Evolutionary conservation across 169 alveolate genomes (phyloP).

Genomic region (Plasmodium yoelii): DNA sequence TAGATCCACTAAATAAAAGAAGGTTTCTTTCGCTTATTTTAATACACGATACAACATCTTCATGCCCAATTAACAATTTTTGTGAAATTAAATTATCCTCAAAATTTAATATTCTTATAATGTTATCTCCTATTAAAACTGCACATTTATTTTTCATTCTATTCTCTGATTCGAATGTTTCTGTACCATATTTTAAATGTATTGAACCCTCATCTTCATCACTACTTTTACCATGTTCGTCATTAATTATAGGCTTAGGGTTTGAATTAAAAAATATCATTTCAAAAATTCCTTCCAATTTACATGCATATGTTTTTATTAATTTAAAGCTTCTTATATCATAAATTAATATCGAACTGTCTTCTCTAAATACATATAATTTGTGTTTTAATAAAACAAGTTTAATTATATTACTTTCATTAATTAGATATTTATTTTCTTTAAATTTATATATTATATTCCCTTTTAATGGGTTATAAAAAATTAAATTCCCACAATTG

Average conservation of each 20-base stretch:
- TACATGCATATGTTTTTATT: slow-evolving; percentile 34
- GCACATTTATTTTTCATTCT: slow-evolving; percentile 9
- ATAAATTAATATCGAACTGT: slow-evolving; percentile 66
- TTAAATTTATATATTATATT: slow-evolving; percentile 44
- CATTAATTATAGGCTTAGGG: neutral
- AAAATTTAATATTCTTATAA: slow-evolving; percentile 56
- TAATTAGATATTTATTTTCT: slow-evolving; percentile 32
- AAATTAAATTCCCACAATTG: slow-evolving; percentile 26
- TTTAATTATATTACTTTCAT: slow-evolving; percentile 55
- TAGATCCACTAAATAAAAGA: slow-evolving; percentile 73
- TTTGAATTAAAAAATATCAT: slow-evolving; percentile 36
- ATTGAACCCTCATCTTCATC: slow-evolving; percentile 6
- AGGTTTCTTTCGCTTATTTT: slow-evolving; percentile 34
- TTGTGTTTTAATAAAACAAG: slow-evolving; percentile 42
- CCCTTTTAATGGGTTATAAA: slow-evolving; percentile 68
- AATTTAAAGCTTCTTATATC: slow-evolving; percentile 35
- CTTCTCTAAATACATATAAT: slow-evolving; percentile 68
- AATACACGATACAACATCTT: slow-evolving; percentile 67
- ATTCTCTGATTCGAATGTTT: neutral
- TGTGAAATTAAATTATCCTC: slow-evolving; percentile 52
- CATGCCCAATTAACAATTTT: slow-evolving; percentile 68
- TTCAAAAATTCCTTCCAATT: slow-evolving; percentile 75
- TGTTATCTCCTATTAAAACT: slow-evolving; percentile 57
- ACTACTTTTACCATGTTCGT: neutral
- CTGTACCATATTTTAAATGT: neutral